Evolutionary conservation across 176 grass and related monocot genomes (phyloP).

Genomic region (Cenchrus fungigraminus): DNA sequence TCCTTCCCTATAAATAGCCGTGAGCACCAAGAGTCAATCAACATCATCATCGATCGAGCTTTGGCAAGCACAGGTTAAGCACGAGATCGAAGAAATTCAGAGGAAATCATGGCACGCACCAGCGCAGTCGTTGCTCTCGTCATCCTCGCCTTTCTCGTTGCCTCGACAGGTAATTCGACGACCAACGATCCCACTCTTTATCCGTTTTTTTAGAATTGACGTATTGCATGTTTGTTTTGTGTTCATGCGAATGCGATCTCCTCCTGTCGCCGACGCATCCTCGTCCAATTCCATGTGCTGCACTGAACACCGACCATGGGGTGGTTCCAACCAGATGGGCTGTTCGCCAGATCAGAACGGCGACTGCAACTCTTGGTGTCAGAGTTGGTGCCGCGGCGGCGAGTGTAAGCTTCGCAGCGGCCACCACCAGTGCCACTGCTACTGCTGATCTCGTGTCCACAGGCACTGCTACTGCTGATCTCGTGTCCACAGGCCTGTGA

Average conservation of each 20-base stretch:
- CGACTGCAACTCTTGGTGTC: background rate
- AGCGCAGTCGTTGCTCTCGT: background rate
- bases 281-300: background rate
- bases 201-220: background rate
- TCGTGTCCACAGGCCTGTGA: too few relatives aligned
- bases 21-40: background rate
- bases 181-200: background rate
- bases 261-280: background rate
- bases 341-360: background rate
- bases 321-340: background rate
- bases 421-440: slow-evolving; percentile 14
- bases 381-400: background rate
- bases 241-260: too few relatives aligned
- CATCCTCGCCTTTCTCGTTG: background rate
- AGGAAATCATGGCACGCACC: background rate
- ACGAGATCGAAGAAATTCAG: background rate
- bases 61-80: background rate
- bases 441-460: background rate
- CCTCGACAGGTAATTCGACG: background rate
- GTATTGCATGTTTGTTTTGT: background rate
- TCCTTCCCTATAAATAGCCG: background rate
- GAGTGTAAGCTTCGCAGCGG: background rate
- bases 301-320: background rate
- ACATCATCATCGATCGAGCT: background rate
- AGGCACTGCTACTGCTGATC: too few relatives aligned